These are phyloP conservation scores for Purshia tridentata DNA, from an alignment of 306 rosid species.

Conservation along the genomic window DNA sequence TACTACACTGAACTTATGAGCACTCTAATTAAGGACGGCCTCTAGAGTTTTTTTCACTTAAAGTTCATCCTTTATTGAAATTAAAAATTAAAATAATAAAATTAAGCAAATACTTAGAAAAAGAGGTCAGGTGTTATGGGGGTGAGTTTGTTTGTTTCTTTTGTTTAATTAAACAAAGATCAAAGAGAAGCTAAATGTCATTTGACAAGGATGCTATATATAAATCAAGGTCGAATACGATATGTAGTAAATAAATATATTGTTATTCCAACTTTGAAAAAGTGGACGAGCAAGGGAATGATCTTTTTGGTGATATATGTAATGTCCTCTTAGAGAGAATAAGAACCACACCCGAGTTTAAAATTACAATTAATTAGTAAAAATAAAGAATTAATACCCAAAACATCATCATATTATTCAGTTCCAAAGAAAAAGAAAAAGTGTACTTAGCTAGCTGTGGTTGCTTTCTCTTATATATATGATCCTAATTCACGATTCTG, in stretches of 20 bases:
- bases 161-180: background rate
- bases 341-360: constrained; percentile 19
- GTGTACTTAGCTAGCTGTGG: background rate
- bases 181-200: background rate
- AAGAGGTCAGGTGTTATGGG: too few relatives aligned
- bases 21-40: too few relatives aligned
- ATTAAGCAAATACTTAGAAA: too few relatives aligned
- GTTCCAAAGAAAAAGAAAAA: constrained; percentile 35
- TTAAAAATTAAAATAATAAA: too few relatives aligned
- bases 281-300: constrained; percentile 22
- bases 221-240: background rate
- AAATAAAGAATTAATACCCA: background rate
- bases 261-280: constrained; percentile 32
- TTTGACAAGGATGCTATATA: background rate
- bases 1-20: too few relatives aligned
- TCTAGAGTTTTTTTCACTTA: too few relatives aligned
- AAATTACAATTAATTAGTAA: background rate
- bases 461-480: constrained; percentile 33
- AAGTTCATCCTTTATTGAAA: too few relatives aligned
- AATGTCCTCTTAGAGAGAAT: constrained; percentile 33
- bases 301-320: constrained; percentile 36
- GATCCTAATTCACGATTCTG: constrained; percentile 29
- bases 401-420: too few relatives aligned
- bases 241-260: background rate
- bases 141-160: background rate